Conservation (phyloP, 768 basidiomycete species). For the Gyrodon lividus region DNA sequence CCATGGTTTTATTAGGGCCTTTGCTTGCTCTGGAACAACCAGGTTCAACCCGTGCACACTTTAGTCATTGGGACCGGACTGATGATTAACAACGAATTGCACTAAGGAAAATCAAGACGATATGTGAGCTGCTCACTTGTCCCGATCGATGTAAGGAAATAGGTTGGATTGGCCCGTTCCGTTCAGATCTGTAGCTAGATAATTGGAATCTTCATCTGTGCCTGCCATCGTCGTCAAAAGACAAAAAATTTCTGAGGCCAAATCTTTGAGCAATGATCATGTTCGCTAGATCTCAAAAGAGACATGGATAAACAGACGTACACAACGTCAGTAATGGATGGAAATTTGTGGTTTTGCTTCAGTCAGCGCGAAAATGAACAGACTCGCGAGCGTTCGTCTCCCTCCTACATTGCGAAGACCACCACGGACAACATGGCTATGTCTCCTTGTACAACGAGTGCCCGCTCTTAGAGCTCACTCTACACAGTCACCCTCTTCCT, state of each 20-base stretch:
- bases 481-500: conserved; percentile 5
- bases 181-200: conserved; percentile 44
- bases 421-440: conserved; percentile 4
- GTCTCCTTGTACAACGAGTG: background rate
- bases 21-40: conserved; percentile 77
- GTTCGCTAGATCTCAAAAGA: conserved; percentile 9
- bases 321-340: background rate
- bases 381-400: conserved; percentile 16
- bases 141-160: conserved; percentile 59
- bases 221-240: background rate
- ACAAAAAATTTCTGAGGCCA: too few species aligned
- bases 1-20: conserved; percentile 79
- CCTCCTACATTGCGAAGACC: conserved; percentile 12
- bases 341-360: conserved; percentile 12
- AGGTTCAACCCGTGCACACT: conserved; percentile 84
- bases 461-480: conserved; percentile 15
- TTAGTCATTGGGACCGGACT: background rate
- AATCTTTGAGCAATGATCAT: too few species aligned
- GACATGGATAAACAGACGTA: conserved; percentile 20
- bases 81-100: conserved; percentile 1
- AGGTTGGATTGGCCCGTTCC: conserved; percentile 55
- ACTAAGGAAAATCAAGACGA: background rate
- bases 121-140: conserved; percentile 51
- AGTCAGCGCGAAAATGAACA: conserved; percentile 24
- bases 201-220: conserved; percentile 33